Conservation (phyloP, 2,329 filamentous ascomycete genomes). For the Myriosclerotinia curreyana region DNA sequence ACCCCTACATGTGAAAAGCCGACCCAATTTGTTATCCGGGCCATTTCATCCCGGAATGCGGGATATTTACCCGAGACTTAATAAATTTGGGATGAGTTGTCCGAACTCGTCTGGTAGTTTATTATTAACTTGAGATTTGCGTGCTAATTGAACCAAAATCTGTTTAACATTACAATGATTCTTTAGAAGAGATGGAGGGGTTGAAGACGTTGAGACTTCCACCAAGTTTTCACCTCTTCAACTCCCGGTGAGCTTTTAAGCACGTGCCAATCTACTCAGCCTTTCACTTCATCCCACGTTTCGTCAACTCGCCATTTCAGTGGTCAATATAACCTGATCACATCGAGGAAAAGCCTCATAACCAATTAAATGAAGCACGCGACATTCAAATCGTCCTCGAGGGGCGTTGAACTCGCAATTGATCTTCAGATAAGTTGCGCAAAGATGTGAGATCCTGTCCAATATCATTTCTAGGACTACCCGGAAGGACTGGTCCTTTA, state of each 20-base stretch:
- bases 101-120: neutral
- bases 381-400: slow-evolving; percentile 15
- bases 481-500: neutral
- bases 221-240: neutral
- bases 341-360: slow-evolving; percentile 11
- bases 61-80: neutral
- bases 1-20: neutral
- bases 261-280: slow-evolving; percentile 3
- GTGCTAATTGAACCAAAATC: too few relatives aligned
- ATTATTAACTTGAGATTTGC: neutral
- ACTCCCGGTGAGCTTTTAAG: slow-evolving; percentile 9
- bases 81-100: neutral
- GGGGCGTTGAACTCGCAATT: neutral
- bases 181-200: neutral
- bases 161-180: too few relatives aligned
- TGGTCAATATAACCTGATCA: neutral
- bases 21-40: neutral
- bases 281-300: slow-evolving; percentile 3
- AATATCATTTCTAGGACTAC: neutral
- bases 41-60: neutral
- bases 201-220: neutral
- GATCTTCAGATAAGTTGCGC: slow-evolving; percentile 9
- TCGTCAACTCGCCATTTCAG: slow-evolving; percentile 11
- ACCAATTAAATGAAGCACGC: slow-evolving; percentile 24
- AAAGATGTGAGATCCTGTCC: neutral